Percentiles rank a stretch among this genome's conserved stretches.
phyloP scores from a whole-genome alignment of 306 rosid species.

The Cicer judaicum region DNA sequence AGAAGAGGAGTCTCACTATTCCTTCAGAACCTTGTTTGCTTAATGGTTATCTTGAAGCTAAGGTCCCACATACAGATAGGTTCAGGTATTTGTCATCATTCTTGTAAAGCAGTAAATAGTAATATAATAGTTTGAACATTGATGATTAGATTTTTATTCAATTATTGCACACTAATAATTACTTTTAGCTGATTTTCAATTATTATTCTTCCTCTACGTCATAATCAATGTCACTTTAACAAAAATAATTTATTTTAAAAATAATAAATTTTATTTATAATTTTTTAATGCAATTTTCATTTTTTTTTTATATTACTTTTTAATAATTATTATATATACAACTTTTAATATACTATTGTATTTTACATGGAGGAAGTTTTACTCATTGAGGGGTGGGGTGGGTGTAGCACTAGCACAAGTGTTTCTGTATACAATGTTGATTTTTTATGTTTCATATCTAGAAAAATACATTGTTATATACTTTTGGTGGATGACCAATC shows the following conservation, averaged over 20 bases:
- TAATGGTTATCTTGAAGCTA: slow-evolving; percentile 67
- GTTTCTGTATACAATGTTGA: neutral
- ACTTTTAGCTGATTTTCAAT: slow-evolving; percentile 8
- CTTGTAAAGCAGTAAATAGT: neutral
- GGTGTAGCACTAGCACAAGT: neutral
- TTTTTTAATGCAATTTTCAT: too few relatives aligned
- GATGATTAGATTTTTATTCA: slow-evolving; percentile 5
- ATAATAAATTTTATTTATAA: too few relatives aligned
- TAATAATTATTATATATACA: too few relatives aligned
- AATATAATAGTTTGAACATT: neutral
- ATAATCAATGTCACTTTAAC: too few relatives aligned
- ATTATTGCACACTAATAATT: slow-evolving; percentile 22
- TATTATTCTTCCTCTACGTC: neutral
- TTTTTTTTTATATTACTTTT: too few relatives aligned
- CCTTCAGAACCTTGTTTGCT: slow-evolving; percentile 72
- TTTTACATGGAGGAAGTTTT: neutral
- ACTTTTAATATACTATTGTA: too few relatives aligned
- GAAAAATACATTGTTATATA: neutral
- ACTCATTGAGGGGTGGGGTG: neutral
- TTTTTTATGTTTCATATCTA: neutral
- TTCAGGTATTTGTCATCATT: slow-evolving; percentile 56
- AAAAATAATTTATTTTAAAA: too few relatives aligned
- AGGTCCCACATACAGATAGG: slow-evolving; percentile 66
- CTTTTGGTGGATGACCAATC: neutral
- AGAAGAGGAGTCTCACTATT: slow-evolving; percentile 56